phyloP scores from a whole-genome alignment of 148 eudicot genomes.

The Arbutus unedo region DNA sequence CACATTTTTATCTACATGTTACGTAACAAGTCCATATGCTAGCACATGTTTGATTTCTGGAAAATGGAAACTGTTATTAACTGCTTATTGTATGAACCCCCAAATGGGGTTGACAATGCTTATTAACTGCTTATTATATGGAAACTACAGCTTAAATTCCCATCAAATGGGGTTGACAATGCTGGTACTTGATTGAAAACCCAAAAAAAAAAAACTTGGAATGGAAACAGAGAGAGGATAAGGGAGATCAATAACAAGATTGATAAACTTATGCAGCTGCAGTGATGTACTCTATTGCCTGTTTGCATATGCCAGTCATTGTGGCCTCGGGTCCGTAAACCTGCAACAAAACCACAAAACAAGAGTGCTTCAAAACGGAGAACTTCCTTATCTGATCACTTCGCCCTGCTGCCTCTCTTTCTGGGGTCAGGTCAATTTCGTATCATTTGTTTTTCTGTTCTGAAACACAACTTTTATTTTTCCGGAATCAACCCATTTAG shows the following conservation, averaged over 20 bases:
- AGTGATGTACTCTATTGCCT: constrained; percentile 85
- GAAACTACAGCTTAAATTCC: neutral
- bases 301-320: constrained; percentile 98
- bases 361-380: neutral
- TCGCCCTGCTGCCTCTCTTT: neutral
- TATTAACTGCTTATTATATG: constrained; percentile 1
- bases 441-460: neutral
- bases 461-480: neutral
- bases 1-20: too few relatives aligned
- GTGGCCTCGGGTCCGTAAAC: constrained; percentile 96
- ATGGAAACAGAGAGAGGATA: constrained; percentile 16
- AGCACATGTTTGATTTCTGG: neutral
- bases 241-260: neutral
- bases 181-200: neutral
- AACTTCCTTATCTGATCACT: neutral
- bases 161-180: neutral
- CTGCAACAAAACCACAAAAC: constrained; percentile 28
- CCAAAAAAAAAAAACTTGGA: neutral
- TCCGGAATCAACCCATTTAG: neutral
- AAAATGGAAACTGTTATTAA: neutral
- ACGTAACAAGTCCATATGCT: neutral
- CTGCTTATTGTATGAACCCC: neutral
- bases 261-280: constrained; percentile 53
- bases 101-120: neutral
- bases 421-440: neutral